These are phyloP conservation scores for Neurospora sp. DNA, from an alignment of 495 filamentous ascomycete genomes.

Conservation along the genomic window DNA sequence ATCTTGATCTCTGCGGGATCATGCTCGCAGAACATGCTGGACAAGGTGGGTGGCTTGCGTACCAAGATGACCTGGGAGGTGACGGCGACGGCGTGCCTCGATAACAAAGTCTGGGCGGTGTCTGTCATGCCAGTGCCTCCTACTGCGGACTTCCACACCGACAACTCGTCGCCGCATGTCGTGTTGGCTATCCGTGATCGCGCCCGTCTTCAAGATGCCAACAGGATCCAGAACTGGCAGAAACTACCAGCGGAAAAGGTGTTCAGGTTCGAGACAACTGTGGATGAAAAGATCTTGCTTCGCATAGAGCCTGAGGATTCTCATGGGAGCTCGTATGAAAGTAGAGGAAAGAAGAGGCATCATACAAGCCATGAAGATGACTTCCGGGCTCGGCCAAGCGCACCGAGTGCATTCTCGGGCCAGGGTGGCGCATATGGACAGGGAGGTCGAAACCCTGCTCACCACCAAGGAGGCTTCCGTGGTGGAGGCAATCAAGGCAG, in stretches of 20 bases:
- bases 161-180: constrained; percentile 62
- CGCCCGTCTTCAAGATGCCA: constrained; percentile 67
- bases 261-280: constrained; percentile 63
- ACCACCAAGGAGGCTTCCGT: neutral
- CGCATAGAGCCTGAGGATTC: constrained; percentile 62
- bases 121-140: constrained; percentile 61
- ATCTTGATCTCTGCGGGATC: constrained; percentile 78
- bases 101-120: constrained; percentile 82
- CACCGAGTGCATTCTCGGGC: constrained; percentile 1
- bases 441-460: neutral
- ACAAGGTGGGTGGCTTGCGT: constrained; percentile 78
- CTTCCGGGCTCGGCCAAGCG: constrained; percentile 14
- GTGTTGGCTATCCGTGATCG: constrained; percentile 64
- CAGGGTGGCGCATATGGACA: neutral
- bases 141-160: constrained; percentile 56
- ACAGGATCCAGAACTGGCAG: constrained; percentile 78
- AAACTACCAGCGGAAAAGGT: constrained; percentile 54
- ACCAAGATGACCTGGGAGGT: constrained; percentile 75
- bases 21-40: constrained; percentile 53
- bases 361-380: constrained; percentile 43
- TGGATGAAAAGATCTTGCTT: constrained; percentile 79
- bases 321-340: constrained; percentile 48
- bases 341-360: constrained; percentile 46
- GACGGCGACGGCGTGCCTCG: constrained; percentile 58
- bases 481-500: neutral